Evolutionary conservation across 2,329 filamentous ascomycete species (phyloP).

Genomic region (Apiospora rasikravindrae): DNA sequence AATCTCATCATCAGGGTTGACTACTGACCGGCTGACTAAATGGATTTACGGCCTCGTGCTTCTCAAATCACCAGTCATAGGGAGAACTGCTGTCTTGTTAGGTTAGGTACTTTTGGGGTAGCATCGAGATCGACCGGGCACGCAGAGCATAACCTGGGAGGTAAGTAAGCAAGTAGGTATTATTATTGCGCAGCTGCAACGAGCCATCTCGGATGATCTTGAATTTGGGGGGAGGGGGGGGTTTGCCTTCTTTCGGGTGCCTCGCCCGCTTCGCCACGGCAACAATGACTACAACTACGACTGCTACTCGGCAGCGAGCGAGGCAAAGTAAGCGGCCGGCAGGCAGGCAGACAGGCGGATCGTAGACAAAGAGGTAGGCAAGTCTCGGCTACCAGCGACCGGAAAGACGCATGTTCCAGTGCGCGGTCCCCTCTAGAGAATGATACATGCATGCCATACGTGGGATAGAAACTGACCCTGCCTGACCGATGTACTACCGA

Average conservation of each 20-base stretch:
- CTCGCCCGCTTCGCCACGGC: too few relatives aligned
- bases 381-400: constrained; percentile 7
- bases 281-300: too few relatives aligned
- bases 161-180: neutral
- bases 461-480: neutral
- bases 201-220: neutral
- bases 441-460: neutral
- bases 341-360: neutral
- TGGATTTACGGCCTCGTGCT: too few relatives aligned
- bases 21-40: too few relatives aligned
- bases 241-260: neutral
- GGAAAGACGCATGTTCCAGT: constrained; percentile 9
- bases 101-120: neutral
- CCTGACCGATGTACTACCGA: neutral
- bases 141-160: too few relatives aligned
- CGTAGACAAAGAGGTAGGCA: neutral
- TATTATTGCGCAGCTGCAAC: neutral
- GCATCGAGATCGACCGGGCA: neutral
- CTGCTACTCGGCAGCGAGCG: neutral
- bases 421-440: neutral
- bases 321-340: neutral
- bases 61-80: too few relatives aligned
- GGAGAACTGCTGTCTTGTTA: neutral
- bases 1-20: too few relatives aligned
- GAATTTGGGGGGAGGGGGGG: too few relatives aligned